Evolutionary conservation across 108 stramenopile genomes (phyloP).

Genomic region (Skeletonema costatum): DNA sequence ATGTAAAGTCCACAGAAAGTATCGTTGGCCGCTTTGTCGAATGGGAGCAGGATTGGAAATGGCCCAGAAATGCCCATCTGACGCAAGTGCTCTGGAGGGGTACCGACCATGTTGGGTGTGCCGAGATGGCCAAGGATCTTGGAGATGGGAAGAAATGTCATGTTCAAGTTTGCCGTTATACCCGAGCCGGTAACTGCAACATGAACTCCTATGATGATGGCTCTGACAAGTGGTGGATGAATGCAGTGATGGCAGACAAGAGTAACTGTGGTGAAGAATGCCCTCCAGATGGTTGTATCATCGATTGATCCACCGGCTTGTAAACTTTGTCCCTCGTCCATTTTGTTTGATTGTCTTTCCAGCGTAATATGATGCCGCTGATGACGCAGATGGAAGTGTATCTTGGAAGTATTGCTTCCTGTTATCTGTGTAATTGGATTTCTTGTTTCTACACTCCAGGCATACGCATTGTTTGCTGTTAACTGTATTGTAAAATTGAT

Average conservation of each 20-base stretch:
- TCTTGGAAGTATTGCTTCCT: conserved; percentile 1
- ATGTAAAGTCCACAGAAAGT: conserved; percentile 17
- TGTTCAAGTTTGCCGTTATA: conserved; percentile 45
- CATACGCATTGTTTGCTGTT: not conserved
- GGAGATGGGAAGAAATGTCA: not conserved
- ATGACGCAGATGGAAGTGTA: not conserved
- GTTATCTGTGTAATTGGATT: not conserved
- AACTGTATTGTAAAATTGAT: not conserved
- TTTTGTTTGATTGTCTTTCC: not conserved
- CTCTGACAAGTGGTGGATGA: conserved; percentile 36
- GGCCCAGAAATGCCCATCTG: conserved; percentile 37
- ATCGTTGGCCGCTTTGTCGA: conserved; percentile 31
- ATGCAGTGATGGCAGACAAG: conserved; percentile 37
- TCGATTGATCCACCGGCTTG: not conserved
- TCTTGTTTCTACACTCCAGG: not conserved
- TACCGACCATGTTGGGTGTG: conserved; percentile 46
- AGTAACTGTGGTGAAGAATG: conserved; percentile 37
- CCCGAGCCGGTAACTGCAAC: conserved; percentile 27
- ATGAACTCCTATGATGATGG: not conserved
- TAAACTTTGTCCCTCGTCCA: not conserved
- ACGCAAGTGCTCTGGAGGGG: conserved; percentile 49
- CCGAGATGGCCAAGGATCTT: conserved; percentile 32
- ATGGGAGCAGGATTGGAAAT: conserved; percentile 17
- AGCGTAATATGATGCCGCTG: not conserved
- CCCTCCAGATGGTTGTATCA: conserved; percentile 25